Evolutionary conservation across 2,329 filamentous ascomycete genomes (phyloP), one percentile per base, ranked within the genome.

Genomic region (Ophiocordyceps camponoti-floridani): DNA sequence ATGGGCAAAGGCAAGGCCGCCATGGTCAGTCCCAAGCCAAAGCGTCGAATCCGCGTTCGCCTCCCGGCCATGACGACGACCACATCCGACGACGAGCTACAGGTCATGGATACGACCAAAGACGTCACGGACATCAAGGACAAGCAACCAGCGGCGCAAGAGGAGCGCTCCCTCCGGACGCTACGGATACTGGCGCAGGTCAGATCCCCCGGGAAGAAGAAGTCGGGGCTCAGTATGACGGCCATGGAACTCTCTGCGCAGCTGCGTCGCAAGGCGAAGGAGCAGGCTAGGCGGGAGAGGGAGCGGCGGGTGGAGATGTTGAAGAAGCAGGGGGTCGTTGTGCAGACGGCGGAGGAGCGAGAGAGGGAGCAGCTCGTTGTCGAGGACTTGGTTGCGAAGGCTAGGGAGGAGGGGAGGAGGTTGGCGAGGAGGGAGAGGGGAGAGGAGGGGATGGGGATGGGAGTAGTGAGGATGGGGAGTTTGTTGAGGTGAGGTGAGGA

Each of bases 341-440:
- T 96, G 16, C 82, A 88, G 58, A 94, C 84, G 0, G 77, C 80
- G 2, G 89, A 95, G 60, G 88, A 98, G 59, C 77, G 84, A 18
- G 83, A 88, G 56, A 75, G 77, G 31, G 82, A 94, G 57, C 77
- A 86, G 59, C 78, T 83, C 46, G 78, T 88, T 47, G 77, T 94
- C 12, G 91, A 96, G 53, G 82, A 95, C 54, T 73, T 96, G 48
- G 75, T 96, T 26, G 82, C 89, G 42, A 87, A 81, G 54, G 89
- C 88, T 18, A 73, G 87, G 46, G 71, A 78, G 48, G 85, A 96
- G 57, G 88, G 81, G 2, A 51, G 59, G 35, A 79, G 82, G 51
- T 79, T 96, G 43, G 82, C 80, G 61, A 77, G 82, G 53, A 69
- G 77, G 43, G 91, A 98, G 62, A 78, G 78, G 50, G 80, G 84